These are phyloP conservation scores for Geotrichum histeridarum DNA, from an alignment of 1,139 yeast species.

Conservation along the genomic window DNA sequence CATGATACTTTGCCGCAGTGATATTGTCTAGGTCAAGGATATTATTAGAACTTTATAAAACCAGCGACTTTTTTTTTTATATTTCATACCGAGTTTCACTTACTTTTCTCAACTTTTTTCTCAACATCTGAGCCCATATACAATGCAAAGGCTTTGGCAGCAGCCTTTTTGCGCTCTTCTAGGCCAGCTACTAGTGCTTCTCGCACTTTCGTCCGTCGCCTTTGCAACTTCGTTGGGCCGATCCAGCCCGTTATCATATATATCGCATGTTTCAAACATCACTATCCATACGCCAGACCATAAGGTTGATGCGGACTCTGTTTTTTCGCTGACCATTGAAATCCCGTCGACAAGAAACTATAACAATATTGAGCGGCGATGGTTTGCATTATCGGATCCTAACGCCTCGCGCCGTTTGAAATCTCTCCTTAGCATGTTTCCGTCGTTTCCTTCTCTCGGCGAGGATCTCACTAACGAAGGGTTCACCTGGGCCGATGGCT, in stretches of 20 bases:
- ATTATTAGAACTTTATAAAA: not conserved
- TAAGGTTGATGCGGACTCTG: conserved; percentile 16
- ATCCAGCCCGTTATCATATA: conserved; percentile 24
- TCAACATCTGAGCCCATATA: not conserved
- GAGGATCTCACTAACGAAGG: not conserved
- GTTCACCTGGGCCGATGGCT: conserved; percentile 17
- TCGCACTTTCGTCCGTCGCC: not conserved
- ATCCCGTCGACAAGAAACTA: conserved; percentile 29
- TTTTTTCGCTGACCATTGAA: conserved; percentile 23
- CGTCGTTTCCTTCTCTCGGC: conserved; percentile 1
- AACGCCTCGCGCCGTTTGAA: conserved; percentile 22
- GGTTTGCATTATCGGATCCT: conserved; percentile 35
- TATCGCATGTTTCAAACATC: conserved; percentile 25
- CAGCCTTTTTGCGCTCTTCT: not conserved
- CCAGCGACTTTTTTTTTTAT: not conserved
- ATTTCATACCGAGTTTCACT: not conserved
- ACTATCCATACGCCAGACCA: conserved; percentile 20
- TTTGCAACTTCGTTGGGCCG: conserved; percentile 14
- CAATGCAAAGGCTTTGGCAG: not conserved
- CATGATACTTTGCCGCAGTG: not conserved
- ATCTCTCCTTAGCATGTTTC: conserved; percentile 1
- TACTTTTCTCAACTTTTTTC: not conserved
- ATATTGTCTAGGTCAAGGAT: not conserved
- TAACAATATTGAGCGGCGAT: conserved; percentile 31
- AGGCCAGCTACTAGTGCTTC: conserved; percentile 1